phyloP scores from a whole-genome alignment of 1,284 basidiomycete species.

The Leccinum fallax region DNA sequence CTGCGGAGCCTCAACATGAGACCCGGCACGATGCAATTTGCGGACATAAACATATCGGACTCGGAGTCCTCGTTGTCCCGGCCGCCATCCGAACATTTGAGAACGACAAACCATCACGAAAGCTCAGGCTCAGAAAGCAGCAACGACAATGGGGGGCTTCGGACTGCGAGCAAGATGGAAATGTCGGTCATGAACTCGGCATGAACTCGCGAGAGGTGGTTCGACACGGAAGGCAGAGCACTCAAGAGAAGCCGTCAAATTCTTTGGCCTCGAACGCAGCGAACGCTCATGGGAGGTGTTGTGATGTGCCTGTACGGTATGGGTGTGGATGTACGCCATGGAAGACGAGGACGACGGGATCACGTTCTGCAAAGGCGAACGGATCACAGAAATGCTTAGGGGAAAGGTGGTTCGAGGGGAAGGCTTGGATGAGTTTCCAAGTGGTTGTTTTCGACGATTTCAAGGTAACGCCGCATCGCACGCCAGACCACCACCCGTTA shows the following conservation, averaged over 20 bases:
- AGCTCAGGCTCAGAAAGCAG: neutral
- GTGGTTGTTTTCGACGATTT: too few species aligned
- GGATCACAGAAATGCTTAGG: too few species aligned
- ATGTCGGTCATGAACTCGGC: neutral
- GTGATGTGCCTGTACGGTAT: neutral
- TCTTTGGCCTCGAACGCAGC: neutral
- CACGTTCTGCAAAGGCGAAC: too few species aligned
- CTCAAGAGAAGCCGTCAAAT: neutral
- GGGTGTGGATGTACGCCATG: neutral
- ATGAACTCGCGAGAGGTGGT: neutral
- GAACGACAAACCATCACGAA: neutral
- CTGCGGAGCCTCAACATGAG: neutral
- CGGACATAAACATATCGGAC: neutral
- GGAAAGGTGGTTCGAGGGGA: neutral
- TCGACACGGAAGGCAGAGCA: neutral
- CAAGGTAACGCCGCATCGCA: too few species aligned
- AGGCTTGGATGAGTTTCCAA: neutral
- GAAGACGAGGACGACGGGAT: neutral
- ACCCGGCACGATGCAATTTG: neutral
- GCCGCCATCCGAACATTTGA: neutral
- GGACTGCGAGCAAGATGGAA: neutral
- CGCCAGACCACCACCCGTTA: too few species aligned
- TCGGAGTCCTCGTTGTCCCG: neutral
- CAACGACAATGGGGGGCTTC: neutral
- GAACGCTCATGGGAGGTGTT: neutral